Base-by-base conservation (phyloP, 164 flowering plant genomes). In the Piper longum region DNA sequence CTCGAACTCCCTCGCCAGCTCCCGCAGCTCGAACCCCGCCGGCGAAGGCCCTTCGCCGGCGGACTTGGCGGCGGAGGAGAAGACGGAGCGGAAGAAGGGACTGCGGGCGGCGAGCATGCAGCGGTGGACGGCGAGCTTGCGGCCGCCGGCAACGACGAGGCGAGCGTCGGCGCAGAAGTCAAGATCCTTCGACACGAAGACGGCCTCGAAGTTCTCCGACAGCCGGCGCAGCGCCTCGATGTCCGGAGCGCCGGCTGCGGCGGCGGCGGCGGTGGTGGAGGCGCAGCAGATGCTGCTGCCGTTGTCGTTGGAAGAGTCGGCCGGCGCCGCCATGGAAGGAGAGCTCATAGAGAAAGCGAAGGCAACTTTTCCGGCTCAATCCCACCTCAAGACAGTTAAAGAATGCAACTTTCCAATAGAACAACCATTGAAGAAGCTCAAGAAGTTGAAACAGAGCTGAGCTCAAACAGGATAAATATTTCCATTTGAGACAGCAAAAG, bases 101-200 rank as follows among this genome's bases (percentile, higher is more conserved):
- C 89, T 85, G 59, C 96, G 66, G n/a, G 85, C 74, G 0, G 85
- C 57, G 6, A 89, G 75, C 59, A 89, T 70, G 70, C 88, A 87
- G 14, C 91, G 84, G 75, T 89, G 96, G 54, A 87, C 76, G 4
- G 82, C 71, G 11, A 87, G 65, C 57, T 83, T 85, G 3, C 70
- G 6, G 62, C 26, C 36, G 17, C 18, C 61, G 17, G 73, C 42
- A 16, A 79, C 68, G 11, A 70, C 63, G 69, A 90, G 74, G 51
- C 62, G 74, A 16, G 86, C 87, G 66, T 90, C 97, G 62, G 81
- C 36, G 75, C 68, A 89, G 80, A 58, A 75, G 62, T 70, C 81
- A 8, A 64, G 74, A 0, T 69, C 73, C n/a, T 68, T 43, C 41
- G 84, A 69, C 13, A 68, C 70, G 56, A 82, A 77, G 13, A 82